Evolutionary conservation across 208 protist species (phyloP).

Genomic region (Crithidia sp.): DNA sequence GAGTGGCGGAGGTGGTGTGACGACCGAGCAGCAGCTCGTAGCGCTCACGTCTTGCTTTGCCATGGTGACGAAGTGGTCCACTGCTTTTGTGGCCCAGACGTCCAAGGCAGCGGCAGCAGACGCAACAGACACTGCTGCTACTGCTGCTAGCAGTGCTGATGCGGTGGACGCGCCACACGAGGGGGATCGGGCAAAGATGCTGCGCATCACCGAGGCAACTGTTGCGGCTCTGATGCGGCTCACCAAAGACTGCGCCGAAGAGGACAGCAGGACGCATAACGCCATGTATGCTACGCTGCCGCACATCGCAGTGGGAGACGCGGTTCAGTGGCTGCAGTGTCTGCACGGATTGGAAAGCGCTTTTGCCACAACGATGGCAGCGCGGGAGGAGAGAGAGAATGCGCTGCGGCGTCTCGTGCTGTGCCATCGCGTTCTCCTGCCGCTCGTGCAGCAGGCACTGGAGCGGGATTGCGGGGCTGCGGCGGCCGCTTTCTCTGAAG

Average conservation of each 20-base stretch:
- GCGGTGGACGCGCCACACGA: background rate
- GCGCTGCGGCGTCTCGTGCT: conserved; percentile 17
- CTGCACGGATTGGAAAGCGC: conserved; percentile 36
- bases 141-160: too few species aligned
- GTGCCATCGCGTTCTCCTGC: conserved; percentile 30
- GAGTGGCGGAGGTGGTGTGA: background rate
- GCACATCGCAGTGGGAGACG: conserved; percentile 23
- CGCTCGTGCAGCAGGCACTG: conserved; percentile 15
- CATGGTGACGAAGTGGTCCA: conserved; percentile 51
- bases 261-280: background rate
- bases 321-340: conserved; percentile 32
- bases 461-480: background rate
- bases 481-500: background rate
- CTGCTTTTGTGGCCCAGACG: background rate
- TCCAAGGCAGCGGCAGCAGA: background rate
- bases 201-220: conserved; percentile 22
- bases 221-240: conserved; percentile 22
- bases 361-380: background rate
- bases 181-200: conserved; percentile 24
- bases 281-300: conserved; percentile 14
- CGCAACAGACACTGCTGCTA: background rate
- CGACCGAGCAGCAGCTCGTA: conserved; percentile 39
- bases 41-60: conserved; percentile 67
- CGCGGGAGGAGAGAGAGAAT: background rate
- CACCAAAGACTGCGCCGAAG: background rate